A percentile compares a stretch with the other conserved stretches of the same genome.
Evolutionary conservation across 495 filamentous ascomycete genomes (phyloP).

Genomic region (Monascus purpureus): DNA sequence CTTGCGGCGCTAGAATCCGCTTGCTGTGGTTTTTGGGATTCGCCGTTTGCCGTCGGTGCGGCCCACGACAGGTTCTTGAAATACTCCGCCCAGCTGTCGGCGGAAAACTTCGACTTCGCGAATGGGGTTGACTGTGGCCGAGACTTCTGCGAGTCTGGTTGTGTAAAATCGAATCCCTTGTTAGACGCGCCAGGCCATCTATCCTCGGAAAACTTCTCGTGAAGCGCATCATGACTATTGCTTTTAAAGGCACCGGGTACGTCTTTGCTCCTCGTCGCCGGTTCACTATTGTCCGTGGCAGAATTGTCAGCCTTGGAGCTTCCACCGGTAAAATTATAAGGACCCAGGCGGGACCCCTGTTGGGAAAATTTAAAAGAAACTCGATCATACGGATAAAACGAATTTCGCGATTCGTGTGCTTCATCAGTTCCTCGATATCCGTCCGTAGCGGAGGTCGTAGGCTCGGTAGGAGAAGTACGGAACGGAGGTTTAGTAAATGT

Average conservation of each 20-base stretch:
- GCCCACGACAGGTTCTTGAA: constrained; percentile 44
- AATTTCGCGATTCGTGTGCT: neutral
- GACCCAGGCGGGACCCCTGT: neutral
- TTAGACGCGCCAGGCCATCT: constrained; percentile 1
- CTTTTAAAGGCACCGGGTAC: constrained; percentile 3
- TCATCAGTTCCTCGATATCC: neutral
- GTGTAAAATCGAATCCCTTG: constrained; percentile 8
- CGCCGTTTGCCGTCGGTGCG: constrained; percentile 18
- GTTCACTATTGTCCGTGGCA: constrained; percentile 1
- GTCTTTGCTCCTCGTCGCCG: too few species aligned
- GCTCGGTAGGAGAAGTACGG: neutral
- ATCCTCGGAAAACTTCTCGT: neutral
- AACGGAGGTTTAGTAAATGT: constrained; percentile 12
- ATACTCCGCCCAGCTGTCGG: constrained; percentile 51
- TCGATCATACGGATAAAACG: neutral
- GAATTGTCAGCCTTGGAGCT: neutral
- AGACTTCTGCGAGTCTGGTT: constrained; percentile 3
- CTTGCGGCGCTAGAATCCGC: constrained; percentile 15
- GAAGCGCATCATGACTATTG: neutral
- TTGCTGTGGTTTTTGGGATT: constrained; percentile 14
- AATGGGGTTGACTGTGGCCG: constrained; percentile 20
- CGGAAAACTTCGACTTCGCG: constrained; percentile 40
- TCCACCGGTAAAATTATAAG: neutral
- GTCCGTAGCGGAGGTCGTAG: neutral
- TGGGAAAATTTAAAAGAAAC: neutral